Conservation (phyloP, 2,329 filamentous ascomycete genomes). For the Phialocephala sp. region DNA sequence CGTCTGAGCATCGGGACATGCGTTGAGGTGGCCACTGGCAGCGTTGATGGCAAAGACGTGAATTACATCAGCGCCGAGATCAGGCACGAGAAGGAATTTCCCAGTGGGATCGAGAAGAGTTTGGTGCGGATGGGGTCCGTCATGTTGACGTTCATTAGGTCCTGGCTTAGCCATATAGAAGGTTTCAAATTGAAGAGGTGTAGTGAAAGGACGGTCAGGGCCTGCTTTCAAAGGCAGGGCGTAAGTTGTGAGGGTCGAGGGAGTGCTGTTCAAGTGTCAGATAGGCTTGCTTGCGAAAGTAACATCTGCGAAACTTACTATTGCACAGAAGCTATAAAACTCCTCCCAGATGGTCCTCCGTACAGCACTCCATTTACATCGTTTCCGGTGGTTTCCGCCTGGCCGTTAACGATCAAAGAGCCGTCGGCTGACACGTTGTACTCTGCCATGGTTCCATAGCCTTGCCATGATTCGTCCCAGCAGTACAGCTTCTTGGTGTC, state of each 20-base stretch:
- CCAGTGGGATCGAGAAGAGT: conserved; percentile 56
- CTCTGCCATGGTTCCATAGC: conserved; percentile 46
- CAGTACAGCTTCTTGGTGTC: conserved; percentile 48
- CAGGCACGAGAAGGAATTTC: conserved; percentile 54
- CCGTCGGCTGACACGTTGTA: conserved; percentile 43
- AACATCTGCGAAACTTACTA: conserved; percentile 26
- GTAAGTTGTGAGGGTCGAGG: conserved; percentile 31
- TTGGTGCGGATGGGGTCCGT: conserved; percentile 54
- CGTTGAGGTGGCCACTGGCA: conserved; percentile 45
- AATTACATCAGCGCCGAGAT: conserved; percentile 55
- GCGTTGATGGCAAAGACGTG: conserved; percentile 53
- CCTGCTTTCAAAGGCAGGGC: conserved; percentile 26
- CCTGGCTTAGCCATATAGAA: conserved; percentile 46
- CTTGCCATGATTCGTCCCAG: conserved; percentile 47
- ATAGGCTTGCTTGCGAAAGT: not conserved
- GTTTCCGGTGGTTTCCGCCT: conserved; percentile 28
- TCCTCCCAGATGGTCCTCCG: conserved; percentile 26
- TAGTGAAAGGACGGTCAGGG: conserved; percentile 7
- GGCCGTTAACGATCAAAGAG: conserved; percentile 44
- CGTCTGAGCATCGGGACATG: conserved; percentile 43
- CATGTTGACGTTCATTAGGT: conserved; percentile 44
- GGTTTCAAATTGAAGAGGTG: conserved; percentile 45
- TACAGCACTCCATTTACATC: conserved; percentile 29
- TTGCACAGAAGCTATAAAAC: conserved; percentile 29
- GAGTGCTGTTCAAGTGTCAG: conserved; percentile 20